Evolutionary conservation across 2,329 filamentous ascomycete species (phyloP), one percentile per base, ranked within the genome.

Genomic region (Waltergamsia citrina): DNA sequence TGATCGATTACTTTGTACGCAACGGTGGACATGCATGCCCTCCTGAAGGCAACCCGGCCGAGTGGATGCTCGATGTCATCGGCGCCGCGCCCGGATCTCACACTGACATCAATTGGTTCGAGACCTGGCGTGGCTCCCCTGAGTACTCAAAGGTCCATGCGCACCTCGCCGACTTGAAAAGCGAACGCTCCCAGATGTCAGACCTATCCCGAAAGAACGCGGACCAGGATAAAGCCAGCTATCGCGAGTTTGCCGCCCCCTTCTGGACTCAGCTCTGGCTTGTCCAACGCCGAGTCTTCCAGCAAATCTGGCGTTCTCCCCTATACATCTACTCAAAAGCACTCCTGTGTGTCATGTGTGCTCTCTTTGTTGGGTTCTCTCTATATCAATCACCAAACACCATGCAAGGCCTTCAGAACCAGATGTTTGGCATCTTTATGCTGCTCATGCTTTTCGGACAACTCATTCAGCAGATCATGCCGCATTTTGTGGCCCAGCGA

Each of bases 231-330:
- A 7, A 21, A 12, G n/a, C n/a, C n/a, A n/a, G n/a, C n/a, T n/a
- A n/a, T n/a, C n/a, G n/a, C n/a, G 85, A 93, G 53, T 94, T 93
- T 40, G 86, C 87, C 4, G 83, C 84, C 6, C 74, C 82, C 0
- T 85, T 93, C 51, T 49, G 44, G 26, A 49, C 63, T 7, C 87
- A 94, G 55, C 61, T 90, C 25, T 62, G 59, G 36, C 69, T 79
- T 49, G 82, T 85, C 36, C 69, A 75, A 14, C 54, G 71, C 43
- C 84, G 87, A 48, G 81, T 90, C 18, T 92, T 92, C 65, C 74
- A 88, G 51, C 86, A 94, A 54, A 93, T 92, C 69, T 94, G 87
- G 85, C 81, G 87, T 39, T 87, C 80, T 1, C 87, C 87, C 0
- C 72, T 78, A 5, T 94, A 94, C 63, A 88, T 94, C 55, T 93